Percentiles rank a stretch among this genome's conserved stretches.
Evolutionary conservation across 192 early-diverging fungal genomes (phyloP).

Genomic region (Coemansia sp.): DNA sequence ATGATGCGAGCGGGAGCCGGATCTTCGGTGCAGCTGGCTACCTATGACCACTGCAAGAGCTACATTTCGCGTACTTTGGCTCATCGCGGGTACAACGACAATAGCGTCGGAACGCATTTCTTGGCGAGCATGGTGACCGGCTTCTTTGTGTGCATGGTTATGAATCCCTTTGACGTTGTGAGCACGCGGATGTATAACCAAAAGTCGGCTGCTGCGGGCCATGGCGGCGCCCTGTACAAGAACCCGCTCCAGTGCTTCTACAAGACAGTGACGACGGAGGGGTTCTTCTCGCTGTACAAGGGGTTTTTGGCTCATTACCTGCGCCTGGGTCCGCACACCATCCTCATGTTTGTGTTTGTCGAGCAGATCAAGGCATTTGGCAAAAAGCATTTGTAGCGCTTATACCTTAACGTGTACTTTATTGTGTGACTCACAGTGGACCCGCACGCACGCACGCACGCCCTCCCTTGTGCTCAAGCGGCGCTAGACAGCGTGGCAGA

Average conservation of each 20-base stretch:
- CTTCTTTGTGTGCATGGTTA: constrained; percentile 80
- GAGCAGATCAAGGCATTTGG: constrained; percentile 65
- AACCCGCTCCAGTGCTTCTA: constrained; percentile 79
- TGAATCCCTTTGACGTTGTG: constrained; percentile 98
- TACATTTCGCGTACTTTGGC: constrained; percentile 56
- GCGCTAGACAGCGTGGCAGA: background rate
- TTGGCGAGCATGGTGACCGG: constrained; percentile 74
- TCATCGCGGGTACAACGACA: constrained; percentile 55
- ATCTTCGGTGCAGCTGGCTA: constrained; percentile 84
- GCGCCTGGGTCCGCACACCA: constrained; percentile 89
- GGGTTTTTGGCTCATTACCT: constrained; percentile 89
- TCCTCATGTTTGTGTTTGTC: constrained; percentile 88
- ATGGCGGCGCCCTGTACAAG: constrained; percentile 71
- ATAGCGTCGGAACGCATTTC: constrained; percentile 67
- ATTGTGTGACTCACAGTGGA: background rate
- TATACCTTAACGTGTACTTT: background rate
- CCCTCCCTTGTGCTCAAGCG: background rate
- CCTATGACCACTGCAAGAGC: constrained; percentile 80
- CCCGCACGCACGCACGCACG: too few species aligned
- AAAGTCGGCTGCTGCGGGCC: constrained; percentile 52
- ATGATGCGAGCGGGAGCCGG: constrained; percentile 88
- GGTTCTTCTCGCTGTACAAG: constrained; percentile 82
- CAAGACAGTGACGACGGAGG: constrained; percentile 81
- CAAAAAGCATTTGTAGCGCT: constrained; percentile 22
- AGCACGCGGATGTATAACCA: constrained; percentile 96